Evolutionary conservation across 768 basidiomycete genomes (phyloP).

Genomic region (Multifurca ochricompacta): DNA sequence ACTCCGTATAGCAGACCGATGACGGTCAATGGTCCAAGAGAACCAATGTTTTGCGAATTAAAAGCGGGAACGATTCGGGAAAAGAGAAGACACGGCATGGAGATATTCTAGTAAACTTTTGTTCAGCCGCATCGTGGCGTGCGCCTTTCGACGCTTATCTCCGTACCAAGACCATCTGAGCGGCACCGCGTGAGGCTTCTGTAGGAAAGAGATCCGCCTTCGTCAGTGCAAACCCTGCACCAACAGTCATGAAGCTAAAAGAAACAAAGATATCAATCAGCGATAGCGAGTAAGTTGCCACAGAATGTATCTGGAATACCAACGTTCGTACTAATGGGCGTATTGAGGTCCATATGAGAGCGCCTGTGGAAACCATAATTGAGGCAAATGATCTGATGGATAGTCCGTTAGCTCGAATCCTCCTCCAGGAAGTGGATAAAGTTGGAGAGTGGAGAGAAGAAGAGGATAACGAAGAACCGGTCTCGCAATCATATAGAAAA

Average conservation of each 20-base stretch:
- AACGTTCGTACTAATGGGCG: slow-evolving; percentile 5
- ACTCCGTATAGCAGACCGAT: slow-evolving; percentile 53
- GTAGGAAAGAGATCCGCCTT: slow-evolving; percentile 54
- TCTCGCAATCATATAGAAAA: background rate
- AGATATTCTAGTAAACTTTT: slow-evolving; percentile 37
- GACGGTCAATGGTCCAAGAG: slow-evolving; percentile 54
- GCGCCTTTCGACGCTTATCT: background rate
- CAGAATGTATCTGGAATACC: background rate
- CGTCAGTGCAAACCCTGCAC: slow-evolving; percentile 49
- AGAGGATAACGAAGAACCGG: no score
- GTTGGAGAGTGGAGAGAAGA: background rate
- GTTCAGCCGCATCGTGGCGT: background rate
- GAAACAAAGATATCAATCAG: background rate
- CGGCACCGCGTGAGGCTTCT: slow-evolving; percentile 49
- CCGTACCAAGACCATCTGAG: slow-evolving; percentile 50
- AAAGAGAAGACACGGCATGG: slow-evolving; percentile 58
- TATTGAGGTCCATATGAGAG: slow-evolving; percentile 1
- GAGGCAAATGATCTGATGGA: background rate
- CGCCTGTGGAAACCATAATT: slow-evolving; percentile 9
- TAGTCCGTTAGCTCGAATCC: no score
- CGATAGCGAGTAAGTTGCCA: background rate
- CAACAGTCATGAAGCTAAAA: slow-evolving; percentile 45
- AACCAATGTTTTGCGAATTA: slow-evolving; percentile 44
- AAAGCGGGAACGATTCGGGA: slow-evolving; percentile 67
- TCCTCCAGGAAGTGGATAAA: no score